These are phyloP conservation scores for Trichosporon faecale DNA, from an alignment of 1,284 basidiomycete species.

Conservation along the genomic window DNA sequence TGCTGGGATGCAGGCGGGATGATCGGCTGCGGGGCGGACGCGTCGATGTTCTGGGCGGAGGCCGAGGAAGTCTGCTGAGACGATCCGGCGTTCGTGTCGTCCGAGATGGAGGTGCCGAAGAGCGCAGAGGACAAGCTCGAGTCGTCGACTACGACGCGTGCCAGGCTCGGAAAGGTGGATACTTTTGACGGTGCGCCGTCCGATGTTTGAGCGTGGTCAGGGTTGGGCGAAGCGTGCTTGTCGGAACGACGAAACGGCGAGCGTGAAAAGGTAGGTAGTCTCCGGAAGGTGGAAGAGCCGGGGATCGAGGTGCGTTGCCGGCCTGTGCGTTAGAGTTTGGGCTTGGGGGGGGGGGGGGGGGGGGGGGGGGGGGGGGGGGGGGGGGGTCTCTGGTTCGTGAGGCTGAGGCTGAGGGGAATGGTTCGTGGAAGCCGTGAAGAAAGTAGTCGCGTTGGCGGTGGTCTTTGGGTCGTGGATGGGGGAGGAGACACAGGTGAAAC, in stretches of 20 bases:
- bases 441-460: not conserved
- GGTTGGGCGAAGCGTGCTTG: constrained; percentile 19
- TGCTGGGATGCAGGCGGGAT: constrained; percentile 12
- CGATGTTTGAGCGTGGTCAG: not conserved
- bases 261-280: constrained; percentile 34
- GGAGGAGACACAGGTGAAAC: not conserved
- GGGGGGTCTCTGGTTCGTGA: not conserved
- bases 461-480: not conserved
- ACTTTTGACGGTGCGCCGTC: not conserved
- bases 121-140: constrained; percentile 23
- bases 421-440: not conserved
- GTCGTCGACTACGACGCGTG: constrained; percentile 28
- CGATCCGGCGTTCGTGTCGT: constrained; percentile 13
- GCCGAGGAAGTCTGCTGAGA: not conserved
- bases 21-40: not conserved
- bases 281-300: constrained; percentile 36
- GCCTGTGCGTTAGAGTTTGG: constrained; percentile 15
- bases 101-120: constrained; percentile 20
- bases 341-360: not conserved
- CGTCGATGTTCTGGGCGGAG: not conserved
- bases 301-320: constrained; percentile 31
- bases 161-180: constrained; percentile 22
- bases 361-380: not conserved
- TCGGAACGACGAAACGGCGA: constrained; percentile 38
- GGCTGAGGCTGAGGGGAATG: not conserved